Evolutionary conservation across 441 rosid species (phyloP).

Genomic region (Aleurites moluccanus): DNA sequence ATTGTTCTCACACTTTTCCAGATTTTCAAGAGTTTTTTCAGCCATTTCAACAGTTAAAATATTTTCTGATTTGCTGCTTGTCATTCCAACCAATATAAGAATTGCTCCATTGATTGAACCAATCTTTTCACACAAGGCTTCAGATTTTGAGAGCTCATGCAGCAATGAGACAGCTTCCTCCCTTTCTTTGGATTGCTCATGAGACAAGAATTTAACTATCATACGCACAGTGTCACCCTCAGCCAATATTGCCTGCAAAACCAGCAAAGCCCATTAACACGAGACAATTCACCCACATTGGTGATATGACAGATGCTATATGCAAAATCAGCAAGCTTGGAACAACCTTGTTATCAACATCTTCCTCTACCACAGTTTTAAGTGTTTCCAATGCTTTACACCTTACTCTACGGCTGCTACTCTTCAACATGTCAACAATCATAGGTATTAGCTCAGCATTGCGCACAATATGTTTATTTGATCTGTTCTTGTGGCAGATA

Average conservation of each 20-base stretch:
- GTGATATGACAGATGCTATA: constrained; percentile 12
- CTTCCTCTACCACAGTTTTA: constrained; percentile 75
- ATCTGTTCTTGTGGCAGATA: constrained; percentile 60
- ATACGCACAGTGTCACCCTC: constrained; percentile 96
- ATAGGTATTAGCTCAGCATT: constrained; percentile 68
- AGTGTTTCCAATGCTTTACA: constrained; percentile 81
- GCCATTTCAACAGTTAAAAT: constrained; percentile 81
- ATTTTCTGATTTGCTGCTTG: constrained; percentile 85
- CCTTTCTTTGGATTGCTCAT: constrained; percentile 85
- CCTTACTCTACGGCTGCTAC: constrained; percentile 68
- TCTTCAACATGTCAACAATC: constrained; percentile 77
- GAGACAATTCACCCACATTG: constrained; percentile 16
- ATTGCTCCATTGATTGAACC: constrained; percentile 92
- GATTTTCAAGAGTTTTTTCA: constrained; percentile 77
- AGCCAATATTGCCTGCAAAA: constrained; percentile 71
- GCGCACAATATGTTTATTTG: constrained; percentile 64
- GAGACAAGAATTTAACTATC: constrained; percentile 80
- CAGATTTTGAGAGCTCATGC: constrained; percentile 90
- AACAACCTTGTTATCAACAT: constrained; percentile 83
- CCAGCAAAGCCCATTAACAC: constrained; percentile 19
- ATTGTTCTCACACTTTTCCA: constrained; percentile 80
- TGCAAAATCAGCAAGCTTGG: constrained; percentile 26
- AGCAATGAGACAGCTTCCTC: constrained; percentile 91
- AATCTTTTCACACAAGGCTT: constrained; percentile 88
- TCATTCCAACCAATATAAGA: constrained; percentile 88